Base-by-base conservation (phyloP, 228 moss, liverwort and hornwort species). In the Sphagnum fallax region DNA sequence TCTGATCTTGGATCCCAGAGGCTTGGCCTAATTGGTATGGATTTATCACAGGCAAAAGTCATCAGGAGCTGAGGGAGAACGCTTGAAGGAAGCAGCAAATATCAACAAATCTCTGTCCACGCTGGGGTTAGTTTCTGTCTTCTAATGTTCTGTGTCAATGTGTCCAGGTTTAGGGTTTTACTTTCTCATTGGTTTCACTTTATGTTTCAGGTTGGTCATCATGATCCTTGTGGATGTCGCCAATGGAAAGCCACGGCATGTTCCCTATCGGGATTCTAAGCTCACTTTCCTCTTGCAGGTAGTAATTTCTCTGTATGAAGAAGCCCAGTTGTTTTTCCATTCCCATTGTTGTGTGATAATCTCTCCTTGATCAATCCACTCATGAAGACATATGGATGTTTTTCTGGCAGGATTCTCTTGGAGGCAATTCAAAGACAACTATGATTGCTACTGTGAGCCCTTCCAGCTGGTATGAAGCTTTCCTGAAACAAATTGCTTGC, bases 81-180 rank as follows among this genome's bases (percentile, higher is more conserved):
- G 93, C 62, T 79, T 98, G 61, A 98, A 98, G 69, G 97, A 98
- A 82, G 97, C 97, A 67, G 97, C 93, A 47, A 98, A 92, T 47
- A 98, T 98, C 74, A 98, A 98, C 80, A 98, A 93, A 73, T 98
- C 97, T 67, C 74, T 98, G 57, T 98, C 93, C 8, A 98, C 97
- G 16, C 87, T 98, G 0, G 93, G 97, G 97, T 98, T 77, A 57
- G 72, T 5, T 68, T 69, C 32, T 32, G 32, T 32, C 32, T 32
- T 32, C 32, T 32, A 32, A 32, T 32, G 32, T 32, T 32, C 32
- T 32, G 32, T 32, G 32, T 32, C 2, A 1, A 32, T 32, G 32
- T 32, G 32, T 32, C 2, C 32, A 32, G 2, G 32, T 32, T 32
- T 32, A 32, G 32, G 32, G 32, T 32, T 32, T 32, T 32, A 32